Evolutionary conservation across 1,139 yeast genomes (phyloP), one percentile per base, ranked within the genome.

Genomic region (Yarrowia galli): DNA sequence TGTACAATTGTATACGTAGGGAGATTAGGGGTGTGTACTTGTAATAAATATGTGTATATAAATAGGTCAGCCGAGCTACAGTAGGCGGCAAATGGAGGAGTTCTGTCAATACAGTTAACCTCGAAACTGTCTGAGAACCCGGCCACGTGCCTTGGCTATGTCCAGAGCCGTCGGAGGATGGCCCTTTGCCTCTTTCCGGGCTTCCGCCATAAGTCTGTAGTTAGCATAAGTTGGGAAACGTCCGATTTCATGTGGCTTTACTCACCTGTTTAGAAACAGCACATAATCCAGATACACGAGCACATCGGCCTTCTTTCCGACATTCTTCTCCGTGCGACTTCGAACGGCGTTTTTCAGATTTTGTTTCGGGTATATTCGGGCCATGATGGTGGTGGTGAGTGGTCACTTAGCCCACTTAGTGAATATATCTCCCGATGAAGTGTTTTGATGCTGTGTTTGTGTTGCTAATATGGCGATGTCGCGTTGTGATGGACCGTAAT

Each of bases 271-370:
- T 7, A 74, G 71, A 67, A 73, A 74, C 38, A 73, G 63, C n/a
- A 74, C 64, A 49, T 73, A 73, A 60, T 73, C 71, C 23, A 73
- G 69, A 60, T 73, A 73, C 9, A 73, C 69, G 35, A 56, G 45
- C 10, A 32, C 23, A 20, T 66, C 51, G 2, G 65, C n/a, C 3
- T 25, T 38, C 16, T 40, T 64, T 20, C 22, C 67, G 8, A 64
- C 32, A 2, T 18, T 18, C 8, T 28, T 32, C 3, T 28, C 49
- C 16, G 42, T 25, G 20, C 56, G 45, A 1, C 61, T 10, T 9
- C 42, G 6, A n/a, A 49, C 10, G 13, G 61, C 49, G 23, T 20
- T 35, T n/a, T 20, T 42, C 13, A 65, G 32, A 25, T 22, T 45
- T 18, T 22, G 28, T 22, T 56, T 54, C 20, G 49, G 64, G 38